Conservation (phyloP, 176 grass and related monocot species). For the Canna indica region DNA sequence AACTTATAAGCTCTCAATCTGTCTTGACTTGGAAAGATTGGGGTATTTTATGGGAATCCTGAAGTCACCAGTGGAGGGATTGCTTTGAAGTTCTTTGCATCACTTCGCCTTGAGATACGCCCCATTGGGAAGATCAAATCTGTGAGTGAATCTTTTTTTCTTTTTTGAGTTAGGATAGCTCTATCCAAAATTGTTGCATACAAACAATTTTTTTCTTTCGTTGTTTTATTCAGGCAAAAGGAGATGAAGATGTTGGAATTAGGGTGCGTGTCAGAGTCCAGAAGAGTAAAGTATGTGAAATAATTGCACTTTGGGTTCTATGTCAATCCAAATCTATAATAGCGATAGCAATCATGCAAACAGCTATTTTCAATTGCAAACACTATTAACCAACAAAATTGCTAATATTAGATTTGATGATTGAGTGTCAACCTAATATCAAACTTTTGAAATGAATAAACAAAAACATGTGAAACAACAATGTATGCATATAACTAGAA, state of each 20-base stretch:
- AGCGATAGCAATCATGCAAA: not conserved
- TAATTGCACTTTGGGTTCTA: not conserved
- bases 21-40: conserved; percentile 45
- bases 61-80: conserved; percentile 98
- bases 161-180: not conserved
- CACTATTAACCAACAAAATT: not conserved
- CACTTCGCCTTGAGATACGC: conserved; percentile 96
- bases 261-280: conserved; percentile 97
- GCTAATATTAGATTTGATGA: not conserved
- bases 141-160: conserved; percentile 42
- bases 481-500: not conserved
- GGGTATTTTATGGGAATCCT: conserved; percentile 98
- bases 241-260: conserved; percentile 93
- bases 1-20: conserved; percentile 19
- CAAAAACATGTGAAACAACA: not conserved
- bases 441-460: not conserved
- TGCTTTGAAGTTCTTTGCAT: conserved; percentile 97
- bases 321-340: not conserved
- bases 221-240: conserved; percentile 42
- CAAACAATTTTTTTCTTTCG: not conserved
- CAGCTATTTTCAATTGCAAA: not conserved
- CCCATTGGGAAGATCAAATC: conserved; percentile 92
- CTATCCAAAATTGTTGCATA: conserved; percentile 11
- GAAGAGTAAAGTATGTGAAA: conserved; percentile 88
- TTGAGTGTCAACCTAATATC: not conserved